phyloP scores from a whole-genome alignment of 2,329 filamentous ascomycete species.

The Talaromyces sp. region DNA sequence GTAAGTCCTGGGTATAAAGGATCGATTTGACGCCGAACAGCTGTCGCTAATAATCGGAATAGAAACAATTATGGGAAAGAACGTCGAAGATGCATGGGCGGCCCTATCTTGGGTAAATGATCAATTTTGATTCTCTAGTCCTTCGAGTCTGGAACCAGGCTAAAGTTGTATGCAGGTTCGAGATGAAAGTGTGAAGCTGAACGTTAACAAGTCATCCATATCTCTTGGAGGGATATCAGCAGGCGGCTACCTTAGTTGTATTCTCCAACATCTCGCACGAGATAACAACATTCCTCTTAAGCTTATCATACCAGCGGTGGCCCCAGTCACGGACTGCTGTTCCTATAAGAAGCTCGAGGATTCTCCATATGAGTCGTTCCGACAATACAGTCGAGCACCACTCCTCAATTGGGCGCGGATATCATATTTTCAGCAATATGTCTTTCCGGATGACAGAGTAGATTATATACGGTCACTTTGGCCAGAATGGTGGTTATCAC shows the following conservation, averaged over 20 bases:
- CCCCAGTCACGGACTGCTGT: constrained; percentile 20
- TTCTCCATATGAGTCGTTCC: constrained; percentile 39
- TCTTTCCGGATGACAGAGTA: constrained; percentile 21
- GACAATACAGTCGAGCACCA: constrained; percentile 37
- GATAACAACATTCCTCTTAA: constrained; percentile 33
- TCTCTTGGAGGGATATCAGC: constrained; percentile 41
- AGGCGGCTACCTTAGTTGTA: constrained; percentile 39
- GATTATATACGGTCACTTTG: not conserved
- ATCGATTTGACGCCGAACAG: not conserved
- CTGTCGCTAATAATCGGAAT: not conserved
- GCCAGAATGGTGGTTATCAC: constrained; percentile 41
- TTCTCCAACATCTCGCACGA: constrained; percentile 38
- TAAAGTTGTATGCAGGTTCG: not conserved
- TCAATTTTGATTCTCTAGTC: not conserved
- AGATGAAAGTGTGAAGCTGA: not conserved
- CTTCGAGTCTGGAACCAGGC: not conserved
- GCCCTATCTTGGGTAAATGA: not conserved
- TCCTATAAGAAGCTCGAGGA: constrained; percentile 22
- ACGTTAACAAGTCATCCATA: constrained; percentile 18
- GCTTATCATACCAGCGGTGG: constrained; percentile 25
- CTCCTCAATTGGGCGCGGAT: constrained; percentile 37
- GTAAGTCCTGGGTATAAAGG: constrained; percentile 21
- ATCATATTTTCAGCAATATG: constrained; percentile 39
- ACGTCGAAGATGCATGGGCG: constrained; percentile 3
- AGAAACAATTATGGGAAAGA: not conserved